These are phyloP conservation scores for Mucor racemosus DNA, from an alignment of 371 early-diverging fungal genomes.

Conservation along the genomic window DNA sequence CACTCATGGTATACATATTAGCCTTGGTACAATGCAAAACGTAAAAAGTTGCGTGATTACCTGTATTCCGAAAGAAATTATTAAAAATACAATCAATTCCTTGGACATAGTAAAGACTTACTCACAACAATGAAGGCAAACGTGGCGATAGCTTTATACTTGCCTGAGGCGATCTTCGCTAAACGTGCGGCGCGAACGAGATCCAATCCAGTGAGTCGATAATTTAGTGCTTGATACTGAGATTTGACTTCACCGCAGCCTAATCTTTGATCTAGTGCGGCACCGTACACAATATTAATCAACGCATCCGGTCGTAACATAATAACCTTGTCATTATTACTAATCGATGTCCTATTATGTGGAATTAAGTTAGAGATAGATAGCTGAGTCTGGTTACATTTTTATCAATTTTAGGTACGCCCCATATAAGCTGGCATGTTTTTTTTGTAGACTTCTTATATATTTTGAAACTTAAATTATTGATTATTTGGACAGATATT, in stretches of 20 bases:
- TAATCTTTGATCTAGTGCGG: slow-evolving; percentile 16
- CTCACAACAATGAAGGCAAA: slow-evolving; percentile 17
- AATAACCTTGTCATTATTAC: slow-evolving; percentile 23
- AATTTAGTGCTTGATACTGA: slow-evolving; percentile 29
- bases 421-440: too few species aligned
- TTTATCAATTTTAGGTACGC: slow-evolving; percentile 23
- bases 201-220: slow-evolving; percentile 18
- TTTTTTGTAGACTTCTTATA: too few species aligned
- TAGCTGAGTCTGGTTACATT: slow-evolving; percentile 7
- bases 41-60: slow-evolving; percentile 34
- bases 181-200: slow-evolving; percentile 26
- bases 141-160: slow-evolving; percentile 23
- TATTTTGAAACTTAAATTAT: too few species aligned
- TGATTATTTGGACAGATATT: too few species aligned
- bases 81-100: too few species aligned
- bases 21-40: slow-evolving; percentile 21
- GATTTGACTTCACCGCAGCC: slow-evolving; percentile 33
- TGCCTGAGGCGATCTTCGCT: slow-evolving; percentile 26
- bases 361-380: too few species aligned
- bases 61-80: not conserved
- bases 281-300: slow-evolving; percentile 28
- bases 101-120: not conserved
- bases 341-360: slow-evolving; percentile 25
- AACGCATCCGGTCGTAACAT: slow-evolving; percentile 29
- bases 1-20: slow-evolving; percentile 30